phyloP scores from a whole-genome alignment of 116 monocot genomes.

The Trichopus zeylanicus region DNA sequence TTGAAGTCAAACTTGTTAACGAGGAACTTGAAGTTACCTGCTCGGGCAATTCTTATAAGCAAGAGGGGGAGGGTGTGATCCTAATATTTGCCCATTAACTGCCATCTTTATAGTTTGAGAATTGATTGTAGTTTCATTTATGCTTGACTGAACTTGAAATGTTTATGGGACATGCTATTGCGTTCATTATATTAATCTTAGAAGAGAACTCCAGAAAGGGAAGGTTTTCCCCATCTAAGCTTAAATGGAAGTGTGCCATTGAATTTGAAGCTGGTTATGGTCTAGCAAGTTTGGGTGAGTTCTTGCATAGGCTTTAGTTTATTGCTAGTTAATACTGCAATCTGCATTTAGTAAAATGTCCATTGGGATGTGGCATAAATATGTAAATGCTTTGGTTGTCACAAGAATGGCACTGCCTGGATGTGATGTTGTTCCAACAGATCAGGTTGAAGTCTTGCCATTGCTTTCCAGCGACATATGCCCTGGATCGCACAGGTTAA shows the following conservation, averaged over 20 bases:
- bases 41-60: too few relatives aligned
- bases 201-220: constrained; percentile 92
- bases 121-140: too few relatives aligned
- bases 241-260: constrained; percentile 92
- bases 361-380: not conserved
- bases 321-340: too few relatives aligned
- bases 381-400: not conserved
- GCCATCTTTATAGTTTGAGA: too few relatives aligned
- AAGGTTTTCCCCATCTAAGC: constrained; percentile 66
- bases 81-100: too few relatives aligned
- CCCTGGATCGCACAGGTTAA: constrained; percentile 64
- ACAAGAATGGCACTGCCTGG: constrained; percentile 93
- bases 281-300: constrained; percentile 80
- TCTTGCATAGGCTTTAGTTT: not conserved
- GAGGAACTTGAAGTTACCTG: too few relatives aligned
- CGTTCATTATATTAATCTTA: constrained; percentile 33
- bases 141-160: too few relatives aligned
- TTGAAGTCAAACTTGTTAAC: too few relatives aligned
- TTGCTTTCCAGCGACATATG: constrained; percentile 83
- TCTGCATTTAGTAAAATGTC: not conserved
- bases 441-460: constrained; percentile 86
- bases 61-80: too few relatives aligned
- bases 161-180: too few relatives aligned
- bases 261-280: constrained; percentile 99
- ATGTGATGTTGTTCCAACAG: constrained; percentile 83